phyloP scores from a whole-genome alignment of 2,329 filamentous ascomycete genomes.

The Paraphoma sp. region DNA sequence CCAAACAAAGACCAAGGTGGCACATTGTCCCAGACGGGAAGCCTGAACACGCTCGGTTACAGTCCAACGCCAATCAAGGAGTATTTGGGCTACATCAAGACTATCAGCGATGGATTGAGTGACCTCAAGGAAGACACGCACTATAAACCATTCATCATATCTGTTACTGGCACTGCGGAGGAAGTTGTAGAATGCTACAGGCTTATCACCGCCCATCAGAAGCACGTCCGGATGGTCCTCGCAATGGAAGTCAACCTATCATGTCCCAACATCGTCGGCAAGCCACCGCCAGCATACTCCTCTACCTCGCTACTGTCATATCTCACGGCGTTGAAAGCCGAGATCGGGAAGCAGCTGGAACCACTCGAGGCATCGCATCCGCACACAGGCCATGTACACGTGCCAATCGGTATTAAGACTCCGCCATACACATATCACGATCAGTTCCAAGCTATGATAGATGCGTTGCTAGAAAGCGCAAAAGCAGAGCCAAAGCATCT shows the following conservation, averaged over 20 bases:
- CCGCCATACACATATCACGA: slow-evolving; percentile 76
- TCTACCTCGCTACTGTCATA: slow-evolving; percentile 60
- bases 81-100: slow-evolving; percentile 65
- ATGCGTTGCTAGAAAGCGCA: slow-evolving; percentile 54
- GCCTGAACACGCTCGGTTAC: slow-evolving; percentile 76
- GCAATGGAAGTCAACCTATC: slow-evolving; percentile 80
- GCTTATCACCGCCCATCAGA: slow-evolving; percentile 51
- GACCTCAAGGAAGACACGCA: slow-evolving; percentile 2
- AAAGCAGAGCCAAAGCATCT: slow-evolving; percentile 23
- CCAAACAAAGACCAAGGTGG: slow-evolving; percentile 24
- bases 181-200: slow-evolving; percentile 66
- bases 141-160: slow-evolving; percentile 70
- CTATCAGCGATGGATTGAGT: slow-evolving; percentile 49
- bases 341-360: slow-evolving; percentile 30
- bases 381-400: slow-evolving; percentile 31
- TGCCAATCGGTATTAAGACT: slow-evolving; percentile 72
- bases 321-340: slow-evolving; percentile 55
- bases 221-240: slow-evolving; percentile 54
- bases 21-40: slow-evolving; percentile 34
- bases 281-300: slow-evolving; percentile 75
- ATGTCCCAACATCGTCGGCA: slow-evolving; percentile 75
- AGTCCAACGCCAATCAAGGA: slow-evolving; percentile 66
- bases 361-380: slow-evolving; percentile 8
- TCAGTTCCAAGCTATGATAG: slow-evolving; percentile 66
- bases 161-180: slow-evolving; percentile 69